phyloP scores from a whole-genome alignment of 1,284 basidiomycete species.

The Leccinum colubrinum region DNA sequence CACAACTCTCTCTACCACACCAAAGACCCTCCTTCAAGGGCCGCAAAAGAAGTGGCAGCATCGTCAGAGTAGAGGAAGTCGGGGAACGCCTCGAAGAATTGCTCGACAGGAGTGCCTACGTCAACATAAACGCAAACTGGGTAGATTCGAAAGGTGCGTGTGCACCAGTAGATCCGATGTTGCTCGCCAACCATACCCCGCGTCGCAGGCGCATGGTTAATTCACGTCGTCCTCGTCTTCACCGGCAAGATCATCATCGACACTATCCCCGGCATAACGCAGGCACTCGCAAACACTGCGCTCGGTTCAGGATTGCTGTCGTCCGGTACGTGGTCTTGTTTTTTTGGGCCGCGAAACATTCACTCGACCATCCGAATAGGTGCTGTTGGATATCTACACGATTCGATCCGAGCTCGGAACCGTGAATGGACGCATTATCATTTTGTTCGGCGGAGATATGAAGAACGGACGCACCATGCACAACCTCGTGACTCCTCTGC shows the following conservation, averaged over 20 bases:
- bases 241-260: constrained; percentile 92
- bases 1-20: constrained; percentile 43
- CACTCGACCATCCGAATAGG: too few relatives aligned
- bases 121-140: constrained; percentile 96
- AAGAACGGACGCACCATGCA: too few relatives aligned
- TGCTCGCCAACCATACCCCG: constrained; percentile 3
- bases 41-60: constrained; percentile 72
- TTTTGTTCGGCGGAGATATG: too few relatives aligned
- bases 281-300: constrained; percentile 29
- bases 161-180: neutral
- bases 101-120: constrained; percentile 79
- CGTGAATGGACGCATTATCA: too few relatives aligned
- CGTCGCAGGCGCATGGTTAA: constrained; percentile 88
- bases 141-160: constrained; percentile 93
- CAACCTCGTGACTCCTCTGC: too few relatives aligned
- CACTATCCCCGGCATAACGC: constrained; percentile 91
- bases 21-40: constrained; percentile 39
- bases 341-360: neutral
- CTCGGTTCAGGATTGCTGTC: too few relatives aligned
- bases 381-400: too few relatives aligned
- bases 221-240: constrained; percentile 92
- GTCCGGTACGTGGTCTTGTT: constrained; percentile 39
- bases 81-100: constrained; percentile 77
- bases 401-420: too few relatives aligned
- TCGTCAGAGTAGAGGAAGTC: constrained; percentile 89